A percentile compares a stretch with the other conserved stretches of the same genome.
Conservation (phyloP, 352 stramenopile genomes). For the Lagenidium giganteum region DNA sequence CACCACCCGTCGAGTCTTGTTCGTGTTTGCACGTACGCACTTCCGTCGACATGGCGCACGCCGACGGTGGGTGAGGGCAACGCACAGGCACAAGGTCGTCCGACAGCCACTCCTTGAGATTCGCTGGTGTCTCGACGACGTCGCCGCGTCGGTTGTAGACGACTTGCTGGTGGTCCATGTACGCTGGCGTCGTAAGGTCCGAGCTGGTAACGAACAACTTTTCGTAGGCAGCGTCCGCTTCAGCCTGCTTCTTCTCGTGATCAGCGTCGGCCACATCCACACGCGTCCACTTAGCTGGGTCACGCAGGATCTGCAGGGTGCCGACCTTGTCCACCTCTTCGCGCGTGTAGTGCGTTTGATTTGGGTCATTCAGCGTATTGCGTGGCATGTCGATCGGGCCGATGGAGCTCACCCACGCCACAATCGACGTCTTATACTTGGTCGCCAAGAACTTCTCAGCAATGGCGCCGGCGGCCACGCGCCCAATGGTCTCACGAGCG, state of each 20-base stretch:
- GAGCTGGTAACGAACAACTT: conserved; percentile 51
- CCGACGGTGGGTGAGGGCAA: conserved; percentile 91
- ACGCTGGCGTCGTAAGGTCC: conserved; percentile 62
- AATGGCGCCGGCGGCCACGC: conserved; percentile 95
- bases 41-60: conserved; percentile 93
- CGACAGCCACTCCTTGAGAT: conserved; percentile 62
- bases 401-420: conserved; percentile 88
- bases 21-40: conserved; percentile 92
- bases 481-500: conserved; percentile 97
- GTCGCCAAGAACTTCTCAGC: conserved; percentile 94
- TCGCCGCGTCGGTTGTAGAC: conserved; percentile 84
- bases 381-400: conserved; percentile 81
- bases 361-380: conserved; percentile 59
- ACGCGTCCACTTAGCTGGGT: conserved; percentile 60
- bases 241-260: conserved; percentile 35
- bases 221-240: conserved; percentile 69
- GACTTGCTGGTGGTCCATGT: conserved; percentile 93
- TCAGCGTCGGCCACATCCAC: conserved; percentile 26
- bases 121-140: conserved; percentile 41
- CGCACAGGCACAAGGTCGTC: conserved; percentile 89
- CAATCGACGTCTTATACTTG: conserved; percentile 89
- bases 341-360: conserved; percentile 62
- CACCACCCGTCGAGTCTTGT: conserved; percentile 90
- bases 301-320: conserved; percentile 74
- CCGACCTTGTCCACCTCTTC: conserved; percentile 82